Percentiles rank a stretch among this genome's conserved stretches.
Evolutionary conservation across 768 basidiomycete species (phyloP).

Genomic region (Lepiota subincarnata): DNA sequence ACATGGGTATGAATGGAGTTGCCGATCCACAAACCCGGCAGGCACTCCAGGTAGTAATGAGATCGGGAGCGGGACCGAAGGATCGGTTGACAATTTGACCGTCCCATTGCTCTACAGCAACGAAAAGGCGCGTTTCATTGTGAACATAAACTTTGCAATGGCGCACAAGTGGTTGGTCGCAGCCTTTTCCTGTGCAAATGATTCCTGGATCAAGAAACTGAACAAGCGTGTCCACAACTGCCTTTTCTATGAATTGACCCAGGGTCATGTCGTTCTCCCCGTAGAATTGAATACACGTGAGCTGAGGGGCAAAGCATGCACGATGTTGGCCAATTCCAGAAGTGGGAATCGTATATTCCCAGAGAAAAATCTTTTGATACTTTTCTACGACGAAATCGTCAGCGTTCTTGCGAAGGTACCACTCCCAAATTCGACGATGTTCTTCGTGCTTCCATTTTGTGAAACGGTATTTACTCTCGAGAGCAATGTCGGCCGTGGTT

Average conservation of each 20-base stretch:
- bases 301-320: constrained; percentile 70
- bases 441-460: constrained; percentile 82
- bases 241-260: constrained; percentile 87
- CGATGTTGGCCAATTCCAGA: constrained; percentile 63
- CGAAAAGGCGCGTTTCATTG: constrained; percentile 74
- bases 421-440: constrained; percentile 89
- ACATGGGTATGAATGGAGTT: constrained; percentile 85
- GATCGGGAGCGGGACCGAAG: constrained; percentile 58
- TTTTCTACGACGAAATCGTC: constrained; percentile 90
- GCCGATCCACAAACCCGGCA: constrained; percentile 77
- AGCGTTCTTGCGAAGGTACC: constrained; percentile 84
- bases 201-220: constrained; percentile 73
- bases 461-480: constrained; percentile 67
- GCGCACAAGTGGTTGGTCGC: constrained; percentile 71
- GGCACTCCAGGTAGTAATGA: constrained; percentile 87
- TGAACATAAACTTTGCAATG: constrained; percentile 94
- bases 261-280: constrained; percentile 90
- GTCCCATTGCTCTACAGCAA: constrained; percentile 88
- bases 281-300: constrained; percentile 83
- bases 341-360: constrained; percentile 76
- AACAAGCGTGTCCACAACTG: constrained; percentile 61
- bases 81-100: constrained; percentile 63
- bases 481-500: constrained; percentile 62
- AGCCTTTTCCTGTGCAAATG: constrained; percentile 79
- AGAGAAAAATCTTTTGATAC: constrained; percentile 83